Evolutionary conservation across 352 stramenopile species (phyloP).

Genomic region (Sclerospora graminicola): DNA sequence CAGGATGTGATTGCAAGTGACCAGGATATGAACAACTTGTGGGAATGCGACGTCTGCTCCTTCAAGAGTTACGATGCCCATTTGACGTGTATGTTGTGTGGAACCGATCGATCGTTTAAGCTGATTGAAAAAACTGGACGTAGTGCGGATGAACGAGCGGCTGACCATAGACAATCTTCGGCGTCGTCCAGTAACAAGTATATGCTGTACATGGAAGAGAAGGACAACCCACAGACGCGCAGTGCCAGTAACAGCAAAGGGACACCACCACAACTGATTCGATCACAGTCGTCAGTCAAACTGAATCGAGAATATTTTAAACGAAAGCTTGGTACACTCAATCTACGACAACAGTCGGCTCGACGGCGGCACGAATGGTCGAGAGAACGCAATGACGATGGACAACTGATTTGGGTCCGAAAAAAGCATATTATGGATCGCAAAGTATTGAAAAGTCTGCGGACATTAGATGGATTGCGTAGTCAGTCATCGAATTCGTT

Average conservation of each 20-base stretch:
- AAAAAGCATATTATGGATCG: conserved; percentile 72
- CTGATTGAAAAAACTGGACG: conserved; percentile 29
- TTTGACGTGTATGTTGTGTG: conserved; percentile 84
- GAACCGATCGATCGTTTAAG: conserved; percentile 68
- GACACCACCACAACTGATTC: conserved; percentile 4
- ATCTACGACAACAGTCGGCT: conserved; percentile 70
- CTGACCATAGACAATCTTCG: conserved; percentile 21
- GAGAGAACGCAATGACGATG: conserved; percentile 59
- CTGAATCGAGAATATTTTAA: conserved; percentile 63
- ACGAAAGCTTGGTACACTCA: conserved; percentile 69
- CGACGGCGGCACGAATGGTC: conserved; percentile 80
- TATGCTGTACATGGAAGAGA: conserved; percentile 56
- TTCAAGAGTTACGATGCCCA: conserved; percentile 88
- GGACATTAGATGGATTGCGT: conserved; percentile 31
- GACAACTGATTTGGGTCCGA: conserved; percentile 74
- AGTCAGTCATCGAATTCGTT: conserved; percentile 51
- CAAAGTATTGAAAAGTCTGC: conserved; percentile 51
- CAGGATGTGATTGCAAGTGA: conserved; percentile 84
- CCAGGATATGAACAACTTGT: conserved; percentile 77
- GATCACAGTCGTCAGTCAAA: conserved; percentile 25
- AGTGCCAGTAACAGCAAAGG: conserved; percentile 13
- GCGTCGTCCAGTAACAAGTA: conserved; percentile 48
- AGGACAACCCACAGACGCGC: conserved; percentile 35
- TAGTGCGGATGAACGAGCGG: too few relatives aligned
- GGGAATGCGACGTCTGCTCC: conserved; percentile 88